Conservation (phyloP, 1,139 yeast genomes). For the Yarrowia galli region DNA sequence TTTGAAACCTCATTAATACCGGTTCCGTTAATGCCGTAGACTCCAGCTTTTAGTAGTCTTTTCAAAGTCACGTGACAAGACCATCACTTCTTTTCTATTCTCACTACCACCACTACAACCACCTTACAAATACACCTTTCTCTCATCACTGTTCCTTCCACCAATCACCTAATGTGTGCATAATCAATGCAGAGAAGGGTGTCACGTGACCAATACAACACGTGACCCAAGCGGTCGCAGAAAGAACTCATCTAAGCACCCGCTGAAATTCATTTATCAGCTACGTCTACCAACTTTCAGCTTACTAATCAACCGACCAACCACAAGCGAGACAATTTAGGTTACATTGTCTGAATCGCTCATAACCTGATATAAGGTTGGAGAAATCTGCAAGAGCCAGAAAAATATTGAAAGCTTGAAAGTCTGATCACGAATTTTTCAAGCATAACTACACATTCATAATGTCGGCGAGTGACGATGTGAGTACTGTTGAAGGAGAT, state of each 20-base stretch:
- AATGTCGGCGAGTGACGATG: slow-evolving; percentile 38
- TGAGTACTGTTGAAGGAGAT: neutral
- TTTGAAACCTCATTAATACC: no score
- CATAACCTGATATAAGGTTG: slow-evolving; percentile 21
- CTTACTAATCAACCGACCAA: neutral
- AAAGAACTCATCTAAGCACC: no score
- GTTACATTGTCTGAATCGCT: neutral
- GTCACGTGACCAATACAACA: neutral
- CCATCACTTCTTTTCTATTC: neutral
- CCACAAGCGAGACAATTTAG: slow-evolving; percentile 1
- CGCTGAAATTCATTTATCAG: no score
- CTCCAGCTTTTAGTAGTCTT: no score
- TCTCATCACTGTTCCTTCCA: neutral
- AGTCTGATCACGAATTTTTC: slow-evolving; percentile 33
- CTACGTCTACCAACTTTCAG: no score
- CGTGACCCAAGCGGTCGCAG: no score
- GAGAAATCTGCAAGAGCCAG: slow-evolving; percentile 33
- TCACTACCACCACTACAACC: neutral
- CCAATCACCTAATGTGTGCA: slow-evolving; percentile 15
- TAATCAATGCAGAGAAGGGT: slow-evolving; percentile 3
- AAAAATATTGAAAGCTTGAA: slow-evolving; percentile 28
- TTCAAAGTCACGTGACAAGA: neutral
- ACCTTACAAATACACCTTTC: no score
- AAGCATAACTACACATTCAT: slow-evolving; percentile 21
- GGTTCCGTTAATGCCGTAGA: no score